phyloP scores from a whole-genome alignment of 768 basidiomycete genomes.

The Mycena leptocephala region DNA sequence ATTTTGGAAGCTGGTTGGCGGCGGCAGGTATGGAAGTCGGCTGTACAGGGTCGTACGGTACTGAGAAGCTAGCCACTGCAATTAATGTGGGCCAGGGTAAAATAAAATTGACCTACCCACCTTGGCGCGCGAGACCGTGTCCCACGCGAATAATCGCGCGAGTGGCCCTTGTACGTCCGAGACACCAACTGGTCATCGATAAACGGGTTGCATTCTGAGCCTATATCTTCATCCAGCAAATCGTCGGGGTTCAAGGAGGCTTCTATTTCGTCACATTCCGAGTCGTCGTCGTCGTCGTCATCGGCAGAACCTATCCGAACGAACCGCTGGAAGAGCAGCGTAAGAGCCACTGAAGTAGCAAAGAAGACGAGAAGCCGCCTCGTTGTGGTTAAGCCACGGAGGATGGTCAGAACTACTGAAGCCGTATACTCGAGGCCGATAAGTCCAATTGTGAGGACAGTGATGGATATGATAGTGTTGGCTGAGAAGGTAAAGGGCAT shows the following conservation, averaged over 20 bases:
- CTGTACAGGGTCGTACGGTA: not conserved
- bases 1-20: too few relatives aligned
- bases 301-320: not conserved
- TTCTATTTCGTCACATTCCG: too few relatives aligned
- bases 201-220: not conserved
- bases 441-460: not conserved
- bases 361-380: not conserved
- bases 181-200: not conserved
- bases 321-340: not conserved
- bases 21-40: too few relatives aligned
- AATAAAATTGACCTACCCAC: not conserved
- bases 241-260: not conserved
- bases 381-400: not conserved
- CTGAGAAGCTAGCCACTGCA: not conserved
- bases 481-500: constrained; percentile 3
- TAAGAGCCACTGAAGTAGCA: not conserved
- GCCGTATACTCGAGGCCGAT: constrained; percentile 6
- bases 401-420: not conserved
- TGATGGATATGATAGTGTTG: not conserved
- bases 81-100: not conserved
- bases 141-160: not conserved
- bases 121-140: not conserved
- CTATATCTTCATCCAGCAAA: not conserved
- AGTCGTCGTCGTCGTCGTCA: not conserved
- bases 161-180: not conserved